Percentiles rank a stretch among this genome's conserved stretches.
Conservation (phyloP, 2,329 filamentous ascomycete genomes). For the Alternaria novae-zelandiae region DNA sequence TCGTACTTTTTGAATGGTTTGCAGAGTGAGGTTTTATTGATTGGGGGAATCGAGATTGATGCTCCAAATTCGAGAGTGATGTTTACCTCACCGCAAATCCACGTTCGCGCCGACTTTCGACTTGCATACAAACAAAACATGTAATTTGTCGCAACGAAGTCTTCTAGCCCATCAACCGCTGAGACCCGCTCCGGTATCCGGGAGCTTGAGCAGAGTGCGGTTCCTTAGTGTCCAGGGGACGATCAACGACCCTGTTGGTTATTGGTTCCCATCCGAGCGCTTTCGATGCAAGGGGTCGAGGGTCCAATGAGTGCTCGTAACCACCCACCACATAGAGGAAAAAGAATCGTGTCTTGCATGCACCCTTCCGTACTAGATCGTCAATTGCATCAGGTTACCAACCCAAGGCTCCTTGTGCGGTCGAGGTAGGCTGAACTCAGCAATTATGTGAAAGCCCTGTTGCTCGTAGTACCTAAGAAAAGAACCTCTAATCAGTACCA, state of each 20-base stretch:
- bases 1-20: not conserved
- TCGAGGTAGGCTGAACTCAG: too few species aligned
- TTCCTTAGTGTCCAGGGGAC: not conserved
- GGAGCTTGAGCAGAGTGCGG: not conserved
- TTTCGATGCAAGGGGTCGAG: conserved; percentile 11
- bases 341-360: conserved; percentile 15
- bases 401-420: too few species aligned
- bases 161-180: not conserved
- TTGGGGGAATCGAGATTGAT: not conserved
- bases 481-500: too few species aligned
- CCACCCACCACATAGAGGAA: not conserved
- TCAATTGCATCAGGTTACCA: too few species aligned
- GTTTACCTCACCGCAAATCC: not conserved
- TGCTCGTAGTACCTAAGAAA: too few species aligned
- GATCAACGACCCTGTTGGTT: not conserved
- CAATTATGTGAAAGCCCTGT: too few species aligned
- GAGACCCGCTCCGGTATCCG: not conserved
- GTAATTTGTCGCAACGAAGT: not conserved
- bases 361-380: too few species aligned
- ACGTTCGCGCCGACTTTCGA: not conserved
- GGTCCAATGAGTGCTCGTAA: conserved; percentile 5
- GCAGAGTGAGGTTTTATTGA: not conserved
- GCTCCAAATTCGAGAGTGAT: not conserved
- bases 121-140: not conserved
- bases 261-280: conserved; percentile 5